A percentile compares a stretch with the other conserved stretches of the same genome.
Evolutionary conservation across 352 stramenopile species (phyloP).

Genomic region (Phytophthora parvispora): DNA sequence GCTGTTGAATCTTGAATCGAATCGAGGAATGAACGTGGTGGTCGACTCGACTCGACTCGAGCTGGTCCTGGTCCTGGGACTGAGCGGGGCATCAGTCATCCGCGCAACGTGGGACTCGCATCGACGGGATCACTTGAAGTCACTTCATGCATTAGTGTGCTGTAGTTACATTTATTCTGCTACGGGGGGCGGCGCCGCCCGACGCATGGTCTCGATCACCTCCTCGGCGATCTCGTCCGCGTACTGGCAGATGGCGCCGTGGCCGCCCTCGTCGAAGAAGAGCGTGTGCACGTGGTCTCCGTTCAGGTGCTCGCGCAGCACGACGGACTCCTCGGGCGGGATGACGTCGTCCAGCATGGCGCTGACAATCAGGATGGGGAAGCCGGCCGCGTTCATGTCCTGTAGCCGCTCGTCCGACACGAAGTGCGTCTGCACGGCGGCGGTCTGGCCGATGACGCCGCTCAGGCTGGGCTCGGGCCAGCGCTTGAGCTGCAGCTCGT

Average conservation of each 20-base stretch:
- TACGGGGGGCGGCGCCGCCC: slow-evolving; percentile 24
- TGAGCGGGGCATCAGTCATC: slow-evolving; percentile 12
- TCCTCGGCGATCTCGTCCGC: slow-evolving; percentile 48
- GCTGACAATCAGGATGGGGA: slow-evolving; percentile 64
- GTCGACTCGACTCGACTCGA: not conserved
- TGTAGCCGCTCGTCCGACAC: slow-evolving; percentile 58
- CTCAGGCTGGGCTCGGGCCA: slow-evolving; percentile 29
- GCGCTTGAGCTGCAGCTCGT: slow-evolving; percentile 35
- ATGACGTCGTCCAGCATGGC: slow-evolving; percentile 61
- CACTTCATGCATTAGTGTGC: not conserved
- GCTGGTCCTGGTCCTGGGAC: not conserved
- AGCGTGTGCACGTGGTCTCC: slow-evolving; percentile 53
- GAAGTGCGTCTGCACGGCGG: slow-evolving; percentile 54
- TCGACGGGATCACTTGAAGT: slow-evolving; percentile 5
- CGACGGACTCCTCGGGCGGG: slow-evolving; percentile 43
- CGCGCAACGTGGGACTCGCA: slow-evolving; percentile 11
- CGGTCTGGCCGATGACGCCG: slow-evolving; percentile 43
- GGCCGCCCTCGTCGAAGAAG: slow-evolving; percentile 55
- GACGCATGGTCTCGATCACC: slow-evolving; percentile 38
- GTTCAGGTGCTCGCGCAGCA: slow-evolving; percentile 42
- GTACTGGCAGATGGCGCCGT: slow-evolving; percentile 62
- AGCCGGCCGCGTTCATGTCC: slow-evolving; percentile 46
- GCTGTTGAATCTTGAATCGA: not conserved
- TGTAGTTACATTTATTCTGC: too few species aligned
- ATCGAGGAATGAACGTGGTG: slow-evolving; percentile 21